Conservation (phyloP, 306 rosid species). For the Benincasa hispida region DNA sequence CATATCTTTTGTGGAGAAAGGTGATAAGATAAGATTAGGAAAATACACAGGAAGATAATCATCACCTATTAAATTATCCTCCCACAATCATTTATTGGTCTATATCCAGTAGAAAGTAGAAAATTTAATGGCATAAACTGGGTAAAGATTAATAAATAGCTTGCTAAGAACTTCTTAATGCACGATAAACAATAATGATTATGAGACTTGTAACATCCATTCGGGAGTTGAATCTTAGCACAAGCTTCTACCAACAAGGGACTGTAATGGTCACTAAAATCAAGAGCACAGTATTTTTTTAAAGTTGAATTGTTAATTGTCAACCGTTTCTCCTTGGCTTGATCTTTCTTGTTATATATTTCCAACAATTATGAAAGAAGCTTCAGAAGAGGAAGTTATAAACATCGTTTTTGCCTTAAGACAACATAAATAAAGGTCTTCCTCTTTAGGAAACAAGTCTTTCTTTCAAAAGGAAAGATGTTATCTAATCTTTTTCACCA, state of each 20-base stretch:
- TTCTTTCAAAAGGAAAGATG: neutral
- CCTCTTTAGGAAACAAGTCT: neutral
- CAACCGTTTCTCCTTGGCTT: neutral
- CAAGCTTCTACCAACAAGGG: neutral
- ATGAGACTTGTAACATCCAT: neutral
- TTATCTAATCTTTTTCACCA: neutral
- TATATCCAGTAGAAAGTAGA: neutral
- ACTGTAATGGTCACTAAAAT: neutral
- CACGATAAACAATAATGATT: neutral
- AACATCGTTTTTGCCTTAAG: neutral
- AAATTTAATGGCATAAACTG: neutral
- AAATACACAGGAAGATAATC: neutral
- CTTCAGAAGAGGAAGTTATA: neutral
- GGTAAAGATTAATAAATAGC: neutral
- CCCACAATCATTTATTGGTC: neutral
- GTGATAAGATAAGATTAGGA: neutral
- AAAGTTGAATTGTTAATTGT: no score
- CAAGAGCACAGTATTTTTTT: neutral
- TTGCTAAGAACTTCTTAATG: neutral
- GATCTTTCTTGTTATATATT: neutral
- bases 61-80: neutral
- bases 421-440: neutral
- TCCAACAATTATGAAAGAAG: neutral
- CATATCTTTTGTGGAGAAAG: neutral
- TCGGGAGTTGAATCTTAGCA: neutral